Conservation (phyloP, 179 eudicot genomes). For the Silene coronaria region DNA sequence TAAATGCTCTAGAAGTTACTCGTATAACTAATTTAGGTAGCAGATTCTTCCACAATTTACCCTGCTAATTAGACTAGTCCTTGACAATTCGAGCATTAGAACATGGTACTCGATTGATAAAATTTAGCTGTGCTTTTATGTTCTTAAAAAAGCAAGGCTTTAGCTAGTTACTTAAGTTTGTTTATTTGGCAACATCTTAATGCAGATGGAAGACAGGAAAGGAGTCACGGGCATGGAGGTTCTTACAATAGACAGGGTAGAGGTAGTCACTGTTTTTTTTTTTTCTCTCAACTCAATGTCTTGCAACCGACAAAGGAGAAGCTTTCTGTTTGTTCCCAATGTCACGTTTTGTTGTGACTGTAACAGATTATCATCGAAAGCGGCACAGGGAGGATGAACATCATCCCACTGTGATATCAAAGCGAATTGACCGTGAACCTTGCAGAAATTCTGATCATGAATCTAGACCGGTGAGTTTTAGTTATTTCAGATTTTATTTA, state of each 20-base stretch:
- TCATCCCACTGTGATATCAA: conserved; percentile 52
- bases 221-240: conserved; percentile 62
- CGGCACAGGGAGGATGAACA: conserved; percentile 85
- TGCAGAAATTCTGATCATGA: conserved; percentile 65
- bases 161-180: background rate
- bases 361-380: conserved; percentile 63
- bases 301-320: background rate
- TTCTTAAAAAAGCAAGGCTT: background rate
- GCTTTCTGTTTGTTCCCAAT: background rate
- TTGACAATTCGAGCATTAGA: background rate
- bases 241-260: conserved; percentile 59
- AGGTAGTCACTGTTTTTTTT: conserved; percentile 20
- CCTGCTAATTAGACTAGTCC: background rate
- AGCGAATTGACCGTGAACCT: conserved; percentile 65
- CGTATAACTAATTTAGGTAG: background rate
- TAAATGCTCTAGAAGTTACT: background rate
- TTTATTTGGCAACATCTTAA: conserved; percentile 5
- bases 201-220: conserved; percentile 79
- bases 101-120: background rate
- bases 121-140: background rate
- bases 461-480: conserved; percentile 67
- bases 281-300: background rate
- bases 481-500: background rate
- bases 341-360: background rate
- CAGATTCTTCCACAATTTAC: background rate